A percentile compares a stretch with the other conserved stretches of the same genome.
Conservation (phyloP, 2,329 filamentous ascomycete genomes). For the Phialophora tarda region DNA sequence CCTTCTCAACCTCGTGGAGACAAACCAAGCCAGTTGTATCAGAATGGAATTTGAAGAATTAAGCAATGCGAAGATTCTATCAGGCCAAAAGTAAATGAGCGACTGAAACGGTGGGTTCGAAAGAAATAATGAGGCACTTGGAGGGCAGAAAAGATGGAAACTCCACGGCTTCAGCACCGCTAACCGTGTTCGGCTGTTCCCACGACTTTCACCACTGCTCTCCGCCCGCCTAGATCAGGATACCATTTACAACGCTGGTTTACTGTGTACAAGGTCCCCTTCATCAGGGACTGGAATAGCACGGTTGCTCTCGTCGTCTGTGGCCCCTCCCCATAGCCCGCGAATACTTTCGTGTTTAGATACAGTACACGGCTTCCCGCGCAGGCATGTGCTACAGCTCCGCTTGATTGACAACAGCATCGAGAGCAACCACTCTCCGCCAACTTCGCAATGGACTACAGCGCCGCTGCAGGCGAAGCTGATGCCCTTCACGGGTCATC, state of each 20-base stretch:
- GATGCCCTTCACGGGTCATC: slow-evolving; percentile 64
- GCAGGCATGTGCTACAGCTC: slow-evolving; percentile 14
- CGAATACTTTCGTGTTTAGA: background rate
- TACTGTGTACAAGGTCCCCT: background rate
- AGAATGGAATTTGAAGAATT: background rate
- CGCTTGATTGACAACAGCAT: slow-evolving; percentile 20
- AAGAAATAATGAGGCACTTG: too few species aligned
- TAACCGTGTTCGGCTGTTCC: slow-evolving; percentile 1
- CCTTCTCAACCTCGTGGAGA: slow-evolving; percentile 12
- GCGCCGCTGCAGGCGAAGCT: slow-evolving; percentile 60
- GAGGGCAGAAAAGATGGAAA: background rate
- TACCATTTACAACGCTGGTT: background rate
- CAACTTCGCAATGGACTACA: slow-evolving; percentile 67
- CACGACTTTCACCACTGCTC: background rate
- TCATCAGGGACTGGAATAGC: background rate
- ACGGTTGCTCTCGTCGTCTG: background rate
- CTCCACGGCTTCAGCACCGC: background rate
- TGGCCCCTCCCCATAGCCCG: background rate
- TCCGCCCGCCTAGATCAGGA: background rate
- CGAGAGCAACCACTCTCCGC: background rate
- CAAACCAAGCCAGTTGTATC: background rate
- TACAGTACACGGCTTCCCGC: background rate
- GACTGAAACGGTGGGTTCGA: background rate
- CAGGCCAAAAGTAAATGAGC: background rate
- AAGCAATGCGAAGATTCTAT: background rate